These are phyloP conservation scores for Ramalina peruviana DNA, from an alignment of 495 filamentous ascomycete genomes.

Conservation along the genomic window DNA sequence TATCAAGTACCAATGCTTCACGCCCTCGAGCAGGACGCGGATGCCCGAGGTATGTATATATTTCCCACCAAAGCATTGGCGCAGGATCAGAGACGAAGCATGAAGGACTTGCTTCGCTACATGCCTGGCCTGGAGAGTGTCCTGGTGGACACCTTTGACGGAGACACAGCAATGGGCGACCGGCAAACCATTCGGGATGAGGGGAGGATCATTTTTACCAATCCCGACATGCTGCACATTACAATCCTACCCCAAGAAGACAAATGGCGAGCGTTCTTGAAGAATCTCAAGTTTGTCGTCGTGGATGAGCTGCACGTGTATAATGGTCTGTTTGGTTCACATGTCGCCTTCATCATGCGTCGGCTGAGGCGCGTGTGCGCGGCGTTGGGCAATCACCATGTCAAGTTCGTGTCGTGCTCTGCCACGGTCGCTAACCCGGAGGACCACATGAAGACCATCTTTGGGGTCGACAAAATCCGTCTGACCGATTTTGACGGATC, in stretches of 20 bases:
- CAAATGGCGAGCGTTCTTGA: conserved; percentile 73
- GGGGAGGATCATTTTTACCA: conserved; percentile 90
- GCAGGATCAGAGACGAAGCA: conserved; percentile 83
- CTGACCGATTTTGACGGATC: conserved; percentile 86
- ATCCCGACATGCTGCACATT: conserved; percentile 96
- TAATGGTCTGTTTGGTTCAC: conserved; percentile 85
- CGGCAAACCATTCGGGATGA: conserved; percentile 74
- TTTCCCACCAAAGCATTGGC: conserved; percentile 96
- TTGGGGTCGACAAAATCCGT: conserved; percentile 68
- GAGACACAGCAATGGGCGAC: conserved; percentile 74
- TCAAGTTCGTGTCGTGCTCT: conserved; percentile 94
- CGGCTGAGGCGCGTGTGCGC: conserved; percentile 79
- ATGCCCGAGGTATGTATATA: conserved; percentile 87
- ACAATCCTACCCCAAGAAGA: conserved; percentile 89
- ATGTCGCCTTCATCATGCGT: conserved; percentile 91
- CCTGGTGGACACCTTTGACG: conserved; percentile 88
- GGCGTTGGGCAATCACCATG: conserved; percentile 73
- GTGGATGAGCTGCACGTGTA: conserved; percentile 90
- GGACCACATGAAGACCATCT: conserved; percentile 84
- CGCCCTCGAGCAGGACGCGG: conserved; percentile 61
- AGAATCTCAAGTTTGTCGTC: conserved; percentile 83
- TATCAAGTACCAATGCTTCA: conserved; percentile 92
- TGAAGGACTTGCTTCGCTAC: conserved; percentile 69
- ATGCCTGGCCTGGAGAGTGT: conserved; percentile 63
- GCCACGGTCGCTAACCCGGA: conserved; percentile 92